phyloP scores from a whole-genome alignment of 257 asterid genomes.

The Haberlea rhodopensis region DNA sequence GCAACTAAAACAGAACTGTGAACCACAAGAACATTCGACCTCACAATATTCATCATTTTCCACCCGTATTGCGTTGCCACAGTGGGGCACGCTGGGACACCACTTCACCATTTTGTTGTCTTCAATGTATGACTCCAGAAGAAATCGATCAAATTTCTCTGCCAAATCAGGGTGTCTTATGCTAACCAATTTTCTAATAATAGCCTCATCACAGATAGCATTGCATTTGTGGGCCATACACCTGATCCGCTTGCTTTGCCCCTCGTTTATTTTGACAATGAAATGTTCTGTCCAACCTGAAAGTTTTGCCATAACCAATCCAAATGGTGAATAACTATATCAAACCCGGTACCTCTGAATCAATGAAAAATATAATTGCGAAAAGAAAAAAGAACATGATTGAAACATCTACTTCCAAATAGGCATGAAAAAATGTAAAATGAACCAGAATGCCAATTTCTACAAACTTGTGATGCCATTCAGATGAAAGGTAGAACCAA shows the following conservation, averaged over 20 bases:
- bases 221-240: slow-evolving; percentile 93
- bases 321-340: not conserved
- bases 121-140: slow-evolving; percentile 84
- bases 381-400: not conserved
- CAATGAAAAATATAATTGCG: not conserved
- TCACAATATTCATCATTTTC: slow-evolving; percentile 75
- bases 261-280: slow-evolving; percentile 80
- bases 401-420: not conserved
- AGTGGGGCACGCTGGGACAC: slow-evolving; percentile 91
- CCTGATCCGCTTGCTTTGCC: slow-evolving; percentile 84
- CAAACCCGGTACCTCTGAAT: not conserved
- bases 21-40: slow-evolving; percentile 90
- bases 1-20: slow-evolving; percentile 85
- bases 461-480: not conserved
- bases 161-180: slow-evolving; percentile 64
- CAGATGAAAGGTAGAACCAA: slow-evolving; percentile 12
- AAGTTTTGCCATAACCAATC: slow-evolving; percentile 16
- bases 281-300: slow-evolving; percentile 97
- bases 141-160: slow-evolving; percentile 75
- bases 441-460: slow-evolving; percentile 2
- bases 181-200: slow-evolving; percentile 59
- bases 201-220: slow-evolving; percentile 77
- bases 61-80: slow-evolving; percentile 87
- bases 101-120: slow-evolving; percentile 93
- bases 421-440: slow-evolving; percentile 1